A percentile compares a stretch with the other conserved stretches of the same genome.
Evolutionary conservation across 305 asterid species (phyloP).

Genomic region (Fraxinus sp.): DNA sequence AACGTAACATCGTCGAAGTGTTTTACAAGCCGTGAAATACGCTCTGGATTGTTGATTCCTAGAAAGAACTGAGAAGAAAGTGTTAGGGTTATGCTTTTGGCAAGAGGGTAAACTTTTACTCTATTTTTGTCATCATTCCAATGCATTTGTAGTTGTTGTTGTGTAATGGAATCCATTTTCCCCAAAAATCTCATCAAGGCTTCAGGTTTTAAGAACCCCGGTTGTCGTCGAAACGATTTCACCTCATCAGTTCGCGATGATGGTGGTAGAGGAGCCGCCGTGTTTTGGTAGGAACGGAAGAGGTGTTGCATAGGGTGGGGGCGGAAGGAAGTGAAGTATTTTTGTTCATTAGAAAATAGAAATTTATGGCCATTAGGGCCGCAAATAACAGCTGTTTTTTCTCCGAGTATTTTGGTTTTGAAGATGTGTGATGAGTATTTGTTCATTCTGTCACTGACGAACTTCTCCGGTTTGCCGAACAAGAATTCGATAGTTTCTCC

Average conservation of each 20-base stretch:
- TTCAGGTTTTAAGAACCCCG: slow-evolving; percentile 47
- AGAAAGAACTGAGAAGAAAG: slow-evolving; percentile 39
- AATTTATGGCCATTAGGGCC: slow-evolving; percentile 52
- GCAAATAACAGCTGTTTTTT: slow-evolving; percentile 47
- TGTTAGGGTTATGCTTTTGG: slow-evolving; percentile 35
- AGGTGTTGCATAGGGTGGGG: slow-evolving; percentile 41
- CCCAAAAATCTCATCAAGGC: slow-evolving; percentile 37
- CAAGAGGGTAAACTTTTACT: slow-evolving; percentile 29
- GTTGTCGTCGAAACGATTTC: slow-evolving; percentile 26
- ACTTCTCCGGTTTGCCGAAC: slow-evolving; percentile 43
- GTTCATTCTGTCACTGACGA: slow-evolving; percentile 42
- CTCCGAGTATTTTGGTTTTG: slow-evolving; percentile 47
- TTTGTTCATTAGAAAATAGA: slow-evolving; percentile 46
- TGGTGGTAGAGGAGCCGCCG: neutral
- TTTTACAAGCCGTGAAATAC: slow-evolving; percentile 34
- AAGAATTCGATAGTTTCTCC: slow-evolving; percentile 44
- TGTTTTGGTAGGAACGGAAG: slow-evolving; percentile 41
- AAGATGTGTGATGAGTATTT: slow-evolving; percentile 40
- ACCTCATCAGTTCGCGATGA: slow-evolving; percentile 10
- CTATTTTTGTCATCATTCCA: slow-evolving; percentile 26
- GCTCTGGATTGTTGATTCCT: slow-evolving; percentile 32
- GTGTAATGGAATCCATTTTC: slow-evolving; percentile 37
- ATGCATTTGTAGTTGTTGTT: slow-evolving; percentile 24
- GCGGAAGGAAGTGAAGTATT: slow-evolving; percentile 43
- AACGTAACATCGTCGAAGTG: slow-evolving; percentile 35